These are phyloP conservation scores for Pigoraptor vietnamica DNA, from an alignment of 78 protist species.

Conservation along the genomic window DNA sequence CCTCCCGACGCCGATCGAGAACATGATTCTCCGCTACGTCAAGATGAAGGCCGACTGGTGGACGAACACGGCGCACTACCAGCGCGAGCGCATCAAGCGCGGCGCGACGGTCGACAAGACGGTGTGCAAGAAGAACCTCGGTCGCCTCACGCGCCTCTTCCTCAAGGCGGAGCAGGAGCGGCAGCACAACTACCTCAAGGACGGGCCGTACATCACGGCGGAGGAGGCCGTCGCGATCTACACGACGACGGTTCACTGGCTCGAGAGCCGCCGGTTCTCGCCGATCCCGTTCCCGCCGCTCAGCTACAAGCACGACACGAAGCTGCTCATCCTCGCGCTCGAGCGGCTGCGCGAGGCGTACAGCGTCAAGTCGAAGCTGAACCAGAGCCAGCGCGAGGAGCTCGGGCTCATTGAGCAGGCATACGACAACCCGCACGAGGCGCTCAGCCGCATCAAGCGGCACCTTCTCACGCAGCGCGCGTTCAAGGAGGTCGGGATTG, in stretches of 20 bases:
- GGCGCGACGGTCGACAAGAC: constrained; percentile 99
- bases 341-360: constrained; percentile 96
- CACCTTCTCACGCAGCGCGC: constrained; percentile 95
- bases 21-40: constrained; percentile 97
- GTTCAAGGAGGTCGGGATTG: constrained; percentile 96
- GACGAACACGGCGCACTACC: constrained; percentile 96
- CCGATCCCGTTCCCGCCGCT: constrained; percentile 99
- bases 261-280: constrained; percentile 86
- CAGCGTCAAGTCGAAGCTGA: constrained; percentile 87
- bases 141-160: constrained; percentile 98
- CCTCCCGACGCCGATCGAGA: constrained; percentile 95
- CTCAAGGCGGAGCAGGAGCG: constrained; percentile 98
- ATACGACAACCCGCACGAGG: constrained; percentile 99
- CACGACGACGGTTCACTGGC: constrained; percentile 96
- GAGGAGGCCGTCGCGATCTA: constrained; percentile 98
- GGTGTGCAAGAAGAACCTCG: constrained; percentile 96
- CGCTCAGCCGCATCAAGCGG: constrained; percentile 95
- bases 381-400: constrained; percentile 97
- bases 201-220: constrained; percentile 96
- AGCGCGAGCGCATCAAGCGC: constrained; percentile 96
- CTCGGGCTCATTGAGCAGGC: constrained; percentile 98
- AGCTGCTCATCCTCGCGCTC: constrained; percentile 96
- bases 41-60: constrained; percentile 99
- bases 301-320: constrained; percentile 98
- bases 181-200: constrained; percentile 98